Evolutionary conservation across 2,329 filamentous ascomycete species (phyloP).

Genomic region (Botrytis paeoniae): DNA sequence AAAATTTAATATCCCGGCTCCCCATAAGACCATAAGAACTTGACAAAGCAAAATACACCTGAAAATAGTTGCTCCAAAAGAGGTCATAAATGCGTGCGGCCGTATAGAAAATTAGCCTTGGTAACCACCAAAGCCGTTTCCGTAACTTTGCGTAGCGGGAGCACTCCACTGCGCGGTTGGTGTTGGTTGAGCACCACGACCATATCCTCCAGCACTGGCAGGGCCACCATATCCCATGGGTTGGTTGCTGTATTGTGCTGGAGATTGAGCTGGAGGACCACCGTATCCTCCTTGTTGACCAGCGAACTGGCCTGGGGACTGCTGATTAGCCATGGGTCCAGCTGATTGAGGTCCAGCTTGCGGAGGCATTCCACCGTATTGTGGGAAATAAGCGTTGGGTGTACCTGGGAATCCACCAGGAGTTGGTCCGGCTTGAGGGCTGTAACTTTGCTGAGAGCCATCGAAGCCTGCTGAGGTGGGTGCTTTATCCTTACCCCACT

Average conservation of each 20-base stretch:
- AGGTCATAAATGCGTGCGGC: slow-evolving; percentile 16
- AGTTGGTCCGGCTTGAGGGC: slow-evolving; percentile 71
- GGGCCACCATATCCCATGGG: slow-evolving; percentile 71
- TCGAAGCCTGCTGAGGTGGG: slow-evolving; percentile 76
- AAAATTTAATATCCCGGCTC: slow-evolving; percentile 31
- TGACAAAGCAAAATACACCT: slow-evolving; percentile 25
- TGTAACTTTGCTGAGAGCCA: slow-evolving; percentile 67
- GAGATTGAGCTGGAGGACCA: slow-evolving; percentile 59
- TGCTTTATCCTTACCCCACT: slow-evolving; percentile 99
- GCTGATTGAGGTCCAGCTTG: slow-evolving; percentile 39
- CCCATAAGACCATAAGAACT: slow-evolving; percentile 25
- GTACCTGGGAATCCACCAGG: slow-evolving; percentile 71
- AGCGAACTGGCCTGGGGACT: slow-evolving; percentile 48
- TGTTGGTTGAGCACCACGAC: slow-evolving; percentile 60
- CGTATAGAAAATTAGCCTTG: slow-evolving; percentile 48
- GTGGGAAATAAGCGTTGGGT: slow-evolving; percentile 81
- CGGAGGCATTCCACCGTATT: slow-evolving; percentile 71
- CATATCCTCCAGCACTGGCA: slow-evolving; percentile 79
- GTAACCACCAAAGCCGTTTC: slow-evolving; percentile 61
- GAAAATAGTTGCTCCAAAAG: slow-evolving; percentile 20
- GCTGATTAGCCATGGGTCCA: slow-evolving; percentile 40
- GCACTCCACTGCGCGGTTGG: slow-evolving; percentile 45
- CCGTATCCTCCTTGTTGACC: slow-evolving; percentile 67
- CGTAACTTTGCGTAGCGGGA: slow-evolving; percentile 57
- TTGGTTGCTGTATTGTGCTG: slow-evolving; percentile 61